Conservation (phyloP, 768 basidiomycete genomes). For the Podaxis carcinomalis region DNA sequence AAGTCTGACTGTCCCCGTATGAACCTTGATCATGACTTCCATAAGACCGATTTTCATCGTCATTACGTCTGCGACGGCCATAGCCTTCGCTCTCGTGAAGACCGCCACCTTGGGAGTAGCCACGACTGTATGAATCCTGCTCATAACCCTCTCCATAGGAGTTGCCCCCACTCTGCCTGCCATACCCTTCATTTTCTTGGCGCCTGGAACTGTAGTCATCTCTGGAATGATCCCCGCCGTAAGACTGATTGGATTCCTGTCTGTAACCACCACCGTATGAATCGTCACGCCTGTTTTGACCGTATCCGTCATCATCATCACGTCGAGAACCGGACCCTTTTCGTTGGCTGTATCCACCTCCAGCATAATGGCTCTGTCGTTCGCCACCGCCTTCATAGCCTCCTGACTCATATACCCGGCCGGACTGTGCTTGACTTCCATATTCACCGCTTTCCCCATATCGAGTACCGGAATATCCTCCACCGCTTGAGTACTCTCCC, state of each 20-base stretch:
- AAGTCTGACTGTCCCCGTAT: background rate
- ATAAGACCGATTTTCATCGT: conserved; percentile 15
- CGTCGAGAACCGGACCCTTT: background rate
- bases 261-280: conserved; percentile 11
- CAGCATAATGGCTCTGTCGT: conserved; percentile 8
- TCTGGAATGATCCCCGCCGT: background rate
- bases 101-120: conserved; percentile 1
- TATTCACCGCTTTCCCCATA: background rate
- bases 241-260: background rate
- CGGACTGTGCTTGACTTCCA: conserved; percentile 2
- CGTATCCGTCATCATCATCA: background rate
- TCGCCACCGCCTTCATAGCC: background rate
- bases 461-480: conserved; percentile 8
- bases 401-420: conserved; percentile 1
- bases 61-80: conserved; percentile 13
- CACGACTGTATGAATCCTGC: conserved; percentile 1
- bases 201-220: conserved; percentile 16
- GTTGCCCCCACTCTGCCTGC: conserved; percentile 10
- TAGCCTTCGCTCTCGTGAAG: conserved; percentile 9
- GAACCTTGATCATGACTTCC: background rate
- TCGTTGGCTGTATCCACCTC: background rate
- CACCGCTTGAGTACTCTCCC: background rate
- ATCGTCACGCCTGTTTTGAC: background rate
- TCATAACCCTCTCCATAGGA: conserved; percentile 11
- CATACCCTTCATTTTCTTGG: conserved; percentile 10